phyloP scores from a whole-genome alignment of 192 early-diverging fungal species.

The Nowakowskiella sp. region DNA sequence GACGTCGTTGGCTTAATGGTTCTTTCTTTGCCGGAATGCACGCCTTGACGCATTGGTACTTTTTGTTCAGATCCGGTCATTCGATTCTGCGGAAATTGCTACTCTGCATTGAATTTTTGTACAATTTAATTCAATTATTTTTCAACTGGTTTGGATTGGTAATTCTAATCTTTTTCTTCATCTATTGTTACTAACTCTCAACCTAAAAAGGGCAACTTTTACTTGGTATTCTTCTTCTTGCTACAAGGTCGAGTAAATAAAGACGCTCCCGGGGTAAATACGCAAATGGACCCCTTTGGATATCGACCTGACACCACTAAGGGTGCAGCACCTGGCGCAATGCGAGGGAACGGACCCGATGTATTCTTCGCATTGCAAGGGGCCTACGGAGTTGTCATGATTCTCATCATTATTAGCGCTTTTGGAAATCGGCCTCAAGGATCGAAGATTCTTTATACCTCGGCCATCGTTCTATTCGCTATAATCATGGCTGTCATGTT shows the following conservation, averaged over 20 bases:
- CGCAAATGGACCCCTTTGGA: slow-evolving; percentile 1
- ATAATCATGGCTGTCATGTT: slow-evolving; percentile 80
- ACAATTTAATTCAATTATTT: slow-evolving; percentile 70
- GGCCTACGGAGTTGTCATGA: slow-evolving; percentile 72
- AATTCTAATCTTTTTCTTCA: slow-evolving; percentile 21
- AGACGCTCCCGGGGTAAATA: slow-evolving; percentile 1
- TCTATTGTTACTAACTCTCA: slow-evolving; percentile 2
- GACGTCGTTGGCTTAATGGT: slow-evolving; percentile 94
- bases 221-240: slow-evolving; percentile 84
- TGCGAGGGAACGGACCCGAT: slow-evolving; percentile 47
- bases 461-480: slow-evolving; percentile 73
- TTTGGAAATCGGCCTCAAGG: slow-evolving; percentile 96
- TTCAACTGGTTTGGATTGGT: slow-evolving; percentile 89
- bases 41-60: slow-evolving; percentile 67
- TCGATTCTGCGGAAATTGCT: slow-evolving; percentile 60
- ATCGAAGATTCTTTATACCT: slow-evolving; percentile 66
- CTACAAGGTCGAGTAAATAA: slow-evolving; percentile 18
- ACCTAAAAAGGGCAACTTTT: slow-evolving; percentile 44
- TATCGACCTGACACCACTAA: slow-evolving; percentile 21
- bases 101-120: slow-evolving; percentile 69
- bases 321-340: slow-evolving; percentile 40
- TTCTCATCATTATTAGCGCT: slow-evolving; percentile 77
- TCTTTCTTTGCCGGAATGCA: slow-evolving; percentile 90
- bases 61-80: slow-evolving; percentile 73
- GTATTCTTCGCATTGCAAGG: slow-evolving; percentile 62